phyloP scores from a whole-genome alignment of 1,139 yeast genomes.

The Saccharomycopsis hybrid region DNA sequence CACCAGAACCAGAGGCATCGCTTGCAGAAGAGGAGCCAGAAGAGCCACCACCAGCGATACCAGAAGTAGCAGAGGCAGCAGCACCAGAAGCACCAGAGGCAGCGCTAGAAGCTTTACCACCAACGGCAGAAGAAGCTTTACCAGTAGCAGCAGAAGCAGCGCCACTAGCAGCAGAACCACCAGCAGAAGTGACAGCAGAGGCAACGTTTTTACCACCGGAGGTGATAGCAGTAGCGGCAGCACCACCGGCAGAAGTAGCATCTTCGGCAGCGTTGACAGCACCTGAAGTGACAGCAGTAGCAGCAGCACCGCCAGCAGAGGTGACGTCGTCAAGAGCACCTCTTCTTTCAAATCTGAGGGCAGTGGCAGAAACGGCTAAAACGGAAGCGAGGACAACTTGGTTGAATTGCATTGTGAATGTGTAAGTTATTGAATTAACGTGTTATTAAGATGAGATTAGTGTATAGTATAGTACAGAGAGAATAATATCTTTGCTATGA shows the following conservation, averaged over 20 bases:
- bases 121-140: conserved; percentile 22
- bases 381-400: conserved; percentile 1
- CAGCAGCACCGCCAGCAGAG: conserved; percentile 18
- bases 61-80: neutral
- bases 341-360: conserved; percentile 1
- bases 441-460: neutral
- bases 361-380: neutral
- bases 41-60: neutral
- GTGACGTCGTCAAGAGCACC: conserved; percentile 11
- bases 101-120: neutral
- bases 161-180: conserved; percentile 21
- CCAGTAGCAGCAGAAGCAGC: conserved; percentile 20
- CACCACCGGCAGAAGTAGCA: conserved; percentile 22
- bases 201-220: conserved; percentile 17
- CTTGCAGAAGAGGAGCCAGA: neutral
- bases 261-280: conserved; percentile 20
- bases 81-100: conserved; percentile 1
- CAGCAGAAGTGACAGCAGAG: conserved; percentile 11
- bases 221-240: conserved; percentile 9
- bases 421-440: neutral
- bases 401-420: conserved; percentile 6
- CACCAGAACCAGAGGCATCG: neutral
- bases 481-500: neutral
- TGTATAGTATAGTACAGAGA: neutral
- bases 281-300: conserved; percentile 22